These are phyloP conservation scores for Rhizopogon vesiculosus DNA, from an alignment of 768 basidiomycete genomes.

Conservation along the genomic window DNA sequence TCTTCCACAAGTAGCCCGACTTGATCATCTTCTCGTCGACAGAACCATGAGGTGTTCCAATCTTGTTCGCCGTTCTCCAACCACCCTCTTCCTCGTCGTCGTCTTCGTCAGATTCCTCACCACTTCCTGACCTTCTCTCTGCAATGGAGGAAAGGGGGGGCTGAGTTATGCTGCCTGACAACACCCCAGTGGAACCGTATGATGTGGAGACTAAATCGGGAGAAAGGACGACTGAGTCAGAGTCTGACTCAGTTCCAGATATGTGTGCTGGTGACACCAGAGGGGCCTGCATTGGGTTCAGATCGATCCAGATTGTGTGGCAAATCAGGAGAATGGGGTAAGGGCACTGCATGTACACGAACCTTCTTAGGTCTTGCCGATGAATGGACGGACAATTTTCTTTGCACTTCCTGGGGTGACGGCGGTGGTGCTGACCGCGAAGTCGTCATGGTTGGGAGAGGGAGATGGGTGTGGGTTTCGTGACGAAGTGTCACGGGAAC, in stretches of 20 bases:
- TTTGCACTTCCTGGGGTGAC: constrained; percentile 79
- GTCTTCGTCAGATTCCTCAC: constrained; percentile 76
- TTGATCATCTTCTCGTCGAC: constrained; percentile 74
- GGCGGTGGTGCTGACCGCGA: constrained; percentile 49
- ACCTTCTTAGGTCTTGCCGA: constrained; percentile 50
- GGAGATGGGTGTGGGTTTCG: constrained; percentile 13
- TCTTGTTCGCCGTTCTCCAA: constrained; percentile 52
- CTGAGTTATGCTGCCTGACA: constrained; percentile 30
- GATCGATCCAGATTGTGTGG: constrained; percentile 12
- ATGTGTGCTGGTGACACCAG: constrained; percentile 30
- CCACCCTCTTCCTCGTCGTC: constrained; percentile 64
- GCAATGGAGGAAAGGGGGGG: constrained; percentile 74
- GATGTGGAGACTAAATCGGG: constrained; percentile 47
- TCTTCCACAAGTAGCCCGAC: constrained; percentile 95
- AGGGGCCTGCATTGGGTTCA: constrained; percentile 22
- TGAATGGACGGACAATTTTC: constrained; percentile 79
- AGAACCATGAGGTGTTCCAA: constrained; percentile 40
- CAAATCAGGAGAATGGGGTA: not conserved
- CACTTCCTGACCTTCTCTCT: constrained; percentile 64
- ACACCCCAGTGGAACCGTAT: constrained; percentile 25
- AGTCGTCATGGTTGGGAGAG: constrained; percentile 12
- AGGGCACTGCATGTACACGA: constrained; percentile 3
- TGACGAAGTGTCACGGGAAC: constrained; percentile 4
- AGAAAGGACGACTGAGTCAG: constrained; percentile 62
- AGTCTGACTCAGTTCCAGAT: constrained; percentile 84